Evolutionary conservation across 345 rosid genomes (phyloP), one percentile per base, ranked within the genome.

Genomic region (Arabidopsis thaliana): DNA sequence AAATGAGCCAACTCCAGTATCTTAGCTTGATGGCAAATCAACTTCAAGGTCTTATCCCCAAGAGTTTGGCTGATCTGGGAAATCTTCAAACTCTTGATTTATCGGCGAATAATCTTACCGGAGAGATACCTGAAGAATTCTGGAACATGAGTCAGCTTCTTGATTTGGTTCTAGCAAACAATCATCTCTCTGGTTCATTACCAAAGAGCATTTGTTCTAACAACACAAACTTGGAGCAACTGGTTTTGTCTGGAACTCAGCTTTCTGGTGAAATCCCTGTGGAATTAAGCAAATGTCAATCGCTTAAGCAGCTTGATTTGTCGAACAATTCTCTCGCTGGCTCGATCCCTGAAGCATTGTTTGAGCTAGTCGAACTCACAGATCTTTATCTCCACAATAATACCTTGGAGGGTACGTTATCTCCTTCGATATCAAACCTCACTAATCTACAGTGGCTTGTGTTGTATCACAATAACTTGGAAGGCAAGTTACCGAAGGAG

Each of bases 301-400:
- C 97, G 1, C 74, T 95, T 63, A 80, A 84, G 72, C 88, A 84
- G 78, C 87, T 95, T 13, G 98, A 95, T 75, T 80, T 95, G 78
- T 89, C 99, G 0, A 90, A 85, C 73, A 95, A 95, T 78, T 75
- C 87, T 0, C 87, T 95, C 8, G 61, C 65, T 42, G 98, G 99
- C 24, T 77, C 87, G 0, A 87, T 95, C 34, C 99, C 99, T 0
- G 61, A 38, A 0, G 85, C 84, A 44, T 65, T 95, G 59, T 92
- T 68, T 34, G 70, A 87, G 79, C 51, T 89, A 72, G 79, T 64
- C 41, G 67, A 73, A 42, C 74, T 92, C 78, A 87, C 85, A 8
- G 79, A 87, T 75, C 91, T 95, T 37, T 90, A 90, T 55, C 93
- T 95, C 36, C 92, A 92, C 78, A 95, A 95, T 84, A 95, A 95